Evolutionary conservation across 2,329 filamentous ascomycete genomes (phyloP).

Genomic region (Stromatinia cepivora): DNA sequence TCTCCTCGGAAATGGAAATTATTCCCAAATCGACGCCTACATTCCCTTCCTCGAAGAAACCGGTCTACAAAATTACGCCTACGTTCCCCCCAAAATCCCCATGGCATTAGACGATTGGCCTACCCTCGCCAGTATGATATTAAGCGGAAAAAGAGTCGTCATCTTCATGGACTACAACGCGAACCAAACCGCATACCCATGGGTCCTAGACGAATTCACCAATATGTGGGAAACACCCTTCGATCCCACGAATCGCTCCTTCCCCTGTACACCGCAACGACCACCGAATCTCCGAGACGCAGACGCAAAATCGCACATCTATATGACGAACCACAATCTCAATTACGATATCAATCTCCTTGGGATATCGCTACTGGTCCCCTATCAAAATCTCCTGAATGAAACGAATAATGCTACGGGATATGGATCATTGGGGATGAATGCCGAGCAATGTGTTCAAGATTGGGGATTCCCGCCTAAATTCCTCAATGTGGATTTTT

Average conservation of each 20-base stretch:
- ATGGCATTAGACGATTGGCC: constrained; percentile 80
- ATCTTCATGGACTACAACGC: constrained; percentile 82
- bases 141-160: constrained; percentile 68
- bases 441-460: constrained; percentile 60
- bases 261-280: constrained; percentile 77
- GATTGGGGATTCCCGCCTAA: constrained; percentile 71
- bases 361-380: constrained; percentile 64
- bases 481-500: constrained; percentile 82
- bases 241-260: constrained; percentile 53
- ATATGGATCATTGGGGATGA: constrained; percentile 64
- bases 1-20: constrained; percentile 80
- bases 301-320: constrained; percentile 63
- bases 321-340: constrained; percentile 88
- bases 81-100: constrained; percentile 68
- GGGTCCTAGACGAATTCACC: constrained; percentile 82
- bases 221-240: constrained; percentile 93
- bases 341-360: constrained; percentile 74
- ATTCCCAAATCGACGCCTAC: constrained; percentile 63
- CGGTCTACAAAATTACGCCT: constrained; percentile 72
- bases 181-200: constrained; percentile 75
- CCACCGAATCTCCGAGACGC: constrained; percentile 63
- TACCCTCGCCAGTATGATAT: constrained; percentile 74
- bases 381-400: constrained; percentile 68
- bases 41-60: constrained; percentile 67
- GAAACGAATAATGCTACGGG: constrained; percentile 68